phyloP scores from a whole-genome alignment of 2,329 filamentous ascomycete species.

The Blastomyces parvus region DNA sequence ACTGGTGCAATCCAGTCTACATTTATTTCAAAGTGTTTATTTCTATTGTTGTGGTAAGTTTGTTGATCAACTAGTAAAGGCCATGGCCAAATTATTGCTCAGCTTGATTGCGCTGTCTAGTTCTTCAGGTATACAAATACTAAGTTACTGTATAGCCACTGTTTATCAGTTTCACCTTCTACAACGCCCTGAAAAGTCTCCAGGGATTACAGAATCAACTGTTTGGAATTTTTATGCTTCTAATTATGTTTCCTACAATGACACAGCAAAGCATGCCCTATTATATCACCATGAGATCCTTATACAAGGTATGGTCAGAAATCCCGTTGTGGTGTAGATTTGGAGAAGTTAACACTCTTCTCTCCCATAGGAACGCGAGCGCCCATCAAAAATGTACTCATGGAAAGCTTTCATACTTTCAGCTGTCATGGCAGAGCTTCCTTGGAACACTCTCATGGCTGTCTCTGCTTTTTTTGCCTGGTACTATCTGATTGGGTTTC shows the following conservation, averaged over 20 bases:
- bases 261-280: constrained; percentile 49
- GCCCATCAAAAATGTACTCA: constrained; percentile 61
- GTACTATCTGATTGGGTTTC: constrained; percentile 55
- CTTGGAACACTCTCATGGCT: constrained; percentile 54
- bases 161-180: constrained; percentile 80
- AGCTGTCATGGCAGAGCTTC: constrained; percentile 63
- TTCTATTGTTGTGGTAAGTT: constrained; percentile 45
- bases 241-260: constrained; percentile 63
- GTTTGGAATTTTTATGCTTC: constrained; percentile 79
- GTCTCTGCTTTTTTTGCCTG: constrained; percentile 56
- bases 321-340: background rate
- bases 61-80: background rate
- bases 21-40: constrained; percentile 74
- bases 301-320: constrained; percentile 40
- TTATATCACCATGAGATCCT: constrained; percentile 48
- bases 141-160: constrained; percentile 36
- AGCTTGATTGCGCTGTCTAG: background rate
- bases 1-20: constrained; percentile 83
- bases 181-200: constrained; percentile 60
- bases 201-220: constrained; percentile 85
- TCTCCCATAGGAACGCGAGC: constrained; percentile 41
- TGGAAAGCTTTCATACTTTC: constrained; percentile 62
- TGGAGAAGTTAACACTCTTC: background rate
- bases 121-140: background rate
- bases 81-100: background rate